A percentile compares a stretch with the other conserved stretches of the same genome.
These are phyloP conservation scores for Novymonas esmeraldas DNA, from an alignment of 208 protist genomes.

Conservation along the genomic window DNA sequence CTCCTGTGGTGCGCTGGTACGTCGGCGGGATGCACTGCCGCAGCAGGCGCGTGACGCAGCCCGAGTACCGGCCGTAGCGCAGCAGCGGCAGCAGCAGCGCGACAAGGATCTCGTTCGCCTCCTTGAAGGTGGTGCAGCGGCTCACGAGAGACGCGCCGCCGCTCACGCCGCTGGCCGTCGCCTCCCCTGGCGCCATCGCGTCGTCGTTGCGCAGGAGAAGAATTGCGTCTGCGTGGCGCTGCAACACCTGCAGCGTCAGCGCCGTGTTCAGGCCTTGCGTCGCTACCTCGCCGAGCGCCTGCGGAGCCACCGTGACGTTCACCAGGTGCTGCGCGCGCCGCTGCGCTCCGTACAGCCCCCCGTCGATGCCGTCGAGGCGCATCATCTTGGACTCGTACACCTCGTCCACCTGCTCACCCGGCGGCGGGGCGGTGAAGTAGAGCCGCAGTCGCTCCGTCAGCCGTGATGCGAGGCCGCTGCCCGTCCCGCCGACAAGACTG, in stretches of 20 bases:
- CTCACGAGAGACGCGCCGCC: conserved; percentile 34
- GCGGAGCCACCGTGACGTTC: conserved; percentile 72
- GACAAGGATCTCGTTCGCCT: conserved; percentile 84
- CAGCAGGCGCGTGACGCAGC: conserved; percentile 43
- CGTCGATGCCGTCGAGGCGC: conserved; percentile 69
- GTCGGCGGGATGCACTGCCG: conserved; percentile 41
- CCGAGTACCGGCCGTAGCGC: conserved; percentile 43
- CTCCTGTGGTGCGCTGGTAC: conserved; percentile 27
- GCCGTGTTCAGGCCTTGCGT: conserved; percentile 81
- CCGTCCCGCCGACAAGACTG: conserved; percentile 85
- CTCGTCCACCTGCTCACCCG: conserved; percentile 40
- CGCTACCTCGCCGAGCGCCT: conserved; percentile 69
- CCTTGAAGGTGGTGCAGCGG: conserved; percentile 75
- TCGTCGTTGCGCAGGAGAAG: conserved; percentile 87
- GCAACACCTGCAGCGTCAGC: conserved; percentile 70
- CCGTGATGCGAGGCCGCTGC: conserved; percentile 76
- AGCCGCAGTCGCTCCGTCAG: conserved; percentile 82
- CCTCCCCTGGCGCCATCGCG: conserved; percentile 42
- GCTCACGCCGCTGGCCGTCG: conserved; percentile 27
- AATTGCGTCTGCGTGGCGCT: conserved; percentile 61
- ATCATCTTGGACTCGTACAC: conserved; percentile 53
- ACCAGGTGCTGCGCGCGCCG: conserved; percentile 72
- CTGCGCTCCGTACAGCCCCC: conserved; percentile 68
- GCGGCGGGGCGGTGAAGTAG: conserved; percentile 76
- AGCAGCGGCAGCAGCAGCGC: conserved; percentile 75